phyloP scores from a whole-genome alignment of 176 grass and related monocot species.

The Chloris gayana region DNA sequence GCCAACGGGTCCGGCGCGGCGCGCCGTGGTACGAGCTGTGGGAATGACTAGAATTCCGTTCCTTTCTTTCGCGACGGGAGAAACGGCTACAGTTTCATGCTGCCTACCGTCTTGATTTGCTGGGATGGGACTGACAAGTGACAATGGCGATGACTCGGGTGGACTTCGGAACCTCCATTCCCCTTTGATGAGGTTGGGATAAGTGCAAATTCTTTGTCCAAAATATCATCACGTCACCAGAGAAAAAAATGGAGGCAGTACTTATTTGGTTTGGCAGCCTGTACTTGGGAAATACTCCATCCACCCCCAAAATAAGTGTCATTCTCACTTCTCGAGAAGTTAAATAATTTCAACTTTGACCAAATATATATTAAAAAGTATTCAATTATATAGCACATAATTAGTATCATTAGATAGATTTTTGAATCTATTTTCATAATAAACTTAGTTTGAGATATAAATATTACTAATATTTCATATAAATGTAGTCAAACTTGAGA shows the following conservation, averaged over 20 bases:
- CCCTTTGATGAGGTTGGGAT: neutral
- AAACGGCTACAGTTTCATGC: no score
- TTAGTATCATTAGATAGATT: no score
- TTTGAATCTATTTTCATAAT: no score
- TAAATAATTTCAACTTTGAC: no score
- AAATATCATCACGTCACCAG: neutral
- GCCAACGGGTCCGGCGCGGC: neutral
- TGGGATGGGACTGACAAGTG: neutral
- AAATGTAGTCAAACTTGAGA: no score
- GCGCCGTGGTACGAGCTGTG: neutral
- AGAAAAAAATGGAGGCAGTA: neutral
- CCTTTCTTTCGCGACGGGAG: neutral
- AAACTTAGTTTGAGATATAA: no score
- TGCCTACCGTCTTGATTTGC: no score
- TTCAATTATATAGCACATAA: no score
- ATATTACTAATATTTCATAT: no score
- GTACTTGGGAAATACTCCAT: neutral
- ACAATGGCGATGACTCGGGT: neutral
- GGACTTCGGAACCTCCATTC: neutral
- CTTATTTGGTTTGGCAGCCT: neutral
- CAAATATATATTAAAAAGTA: no score
- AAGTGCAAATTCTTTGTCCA: neutral
- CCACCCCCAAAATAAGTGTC: no score
- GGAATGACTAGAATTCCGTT: neutral
- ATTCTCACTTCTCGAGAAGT: no score